Conservation (phyloP, 1,284 basidiomycete genomes). For the Boletellus deceptivus region DNA sequence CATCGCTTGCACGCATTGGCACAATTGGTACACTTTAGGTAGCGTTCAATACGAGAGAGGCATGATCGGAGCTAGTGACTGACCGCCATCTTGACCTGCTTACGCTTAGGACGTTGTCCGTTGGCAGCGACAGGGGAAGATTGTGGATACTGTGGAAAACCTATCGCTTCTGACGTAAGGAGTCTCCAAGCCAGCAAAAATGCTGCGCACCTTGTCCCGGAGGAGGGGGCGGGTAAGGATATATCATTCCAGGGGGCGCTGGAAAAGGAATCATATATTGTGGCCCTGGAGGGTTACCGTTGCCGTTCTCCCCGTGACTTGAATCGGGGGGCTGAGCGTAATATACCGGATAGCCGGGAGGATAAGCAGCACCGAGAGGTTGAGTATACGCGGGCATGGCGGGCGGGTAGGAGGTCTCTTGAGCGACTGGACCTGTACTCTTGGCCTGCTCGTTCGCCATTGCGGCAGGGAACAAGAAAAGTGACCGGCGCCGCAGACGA, state of each 20-base stretch:
- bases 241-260: constrained; percentile 60
- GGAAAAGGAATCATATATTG: constrained; percentile 53
- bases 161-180: constrained; percentile 34
- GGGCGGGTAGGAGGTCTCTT: constrained; percentile 31
- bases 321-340: constrained; percentile 32
- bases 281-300: constrained; percentile 43
- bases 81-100: constrained; percentile 87
- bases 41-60: constrained; percentile 4
- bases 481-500: constrained; percentile 24
- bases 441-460: constrained; percentile 35
- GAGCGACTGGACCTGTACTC: constrained; percentile 30
- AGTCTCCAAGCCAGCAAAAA: constrained; percentile 4
- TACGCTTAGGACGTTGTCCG: constrained; percentile 60
- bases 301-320: constrained; percentile 42
- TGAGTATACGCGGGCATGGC: constrained; percentile 31
- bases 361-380: constrained; percentile 29
- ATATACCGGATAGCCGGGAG: constrained; percentile 34
- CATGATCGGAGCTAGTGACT: constrained; percentile 25
- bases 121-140: constrained; percentile 25
- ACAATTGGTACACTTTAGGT: constrained; percentile 70
- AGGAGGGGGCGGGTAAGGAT: constrained; percentile 50
- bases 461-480: constrained; percentile 23
- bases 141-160: constrained; percentile 31
- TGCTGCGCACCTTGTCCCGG: constrained; percentile 42
- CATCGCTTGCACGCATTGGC: constrained; percentile 85